These are phyloP conservation scores for Prunus mira DNA, from an alignment of 306 rosid genomes.

Conservation along the genomic window DNA sequence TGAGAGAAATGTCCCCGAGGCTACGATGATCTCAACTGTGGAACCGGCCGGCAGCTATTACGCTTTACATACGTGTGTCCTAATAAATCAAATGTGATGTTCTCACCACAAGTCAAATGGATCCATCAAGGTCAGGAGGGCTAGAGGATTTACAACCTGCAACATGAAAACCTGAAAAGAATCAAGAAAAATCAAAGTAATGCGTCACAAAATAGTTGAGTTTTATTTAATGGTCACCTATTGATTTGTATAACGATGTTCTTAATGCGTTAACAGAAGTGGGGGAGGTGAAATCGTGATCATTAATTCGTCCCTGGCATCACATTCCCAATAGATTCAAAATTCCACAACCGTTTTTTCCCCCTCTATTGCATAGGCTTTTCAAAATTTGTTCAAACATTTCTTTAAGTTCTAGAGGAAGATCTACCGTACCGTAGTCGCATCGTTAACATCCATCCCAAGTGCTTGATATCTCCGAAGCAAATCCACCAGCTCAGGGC, in stretches of 20 bases:
- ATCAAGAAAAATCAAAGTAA: background rate
- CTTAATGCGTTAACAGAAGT: no score
- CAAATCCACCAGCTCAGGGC: slow-evolving; percentile 34
- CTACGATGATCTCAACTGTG: background rate
- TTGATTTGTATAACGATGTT: no score
- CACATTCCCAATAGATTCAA: no score
- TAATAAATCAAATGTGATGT: no score
- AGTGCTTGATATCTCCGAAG: slow-evolving; percentile 44
- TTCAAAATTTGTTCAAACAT: no score
- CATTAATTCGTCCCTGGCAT: background rate
- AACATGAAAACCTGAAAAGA: background rate
- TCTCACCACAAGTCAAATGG: background rate
- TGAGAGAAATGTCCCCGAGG: background rate
- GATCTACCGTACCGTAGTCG: slow-evolving; percentile 31
- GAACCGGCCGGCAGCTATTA: background rate
- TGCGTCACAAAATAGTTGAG: no score
- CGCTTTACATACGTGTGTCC: background rate
- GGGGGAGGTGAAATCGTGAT: no score
- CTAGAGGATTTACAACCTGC: background rate
- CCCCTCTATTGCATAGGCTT: no score
- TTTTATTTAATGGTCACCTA: no score
- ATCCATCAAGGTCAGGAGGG: background rate
- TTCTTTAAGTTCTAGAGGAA: background rate
- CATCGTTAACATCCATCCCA: slow-evolving; percentile 52
- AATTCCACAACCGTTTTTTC: no score